These are phyloP conservation scores for Phalaenopsis aphrodite DNA, from an alignment of 106 monocot species.

Conservation along the genomic window DNA sequence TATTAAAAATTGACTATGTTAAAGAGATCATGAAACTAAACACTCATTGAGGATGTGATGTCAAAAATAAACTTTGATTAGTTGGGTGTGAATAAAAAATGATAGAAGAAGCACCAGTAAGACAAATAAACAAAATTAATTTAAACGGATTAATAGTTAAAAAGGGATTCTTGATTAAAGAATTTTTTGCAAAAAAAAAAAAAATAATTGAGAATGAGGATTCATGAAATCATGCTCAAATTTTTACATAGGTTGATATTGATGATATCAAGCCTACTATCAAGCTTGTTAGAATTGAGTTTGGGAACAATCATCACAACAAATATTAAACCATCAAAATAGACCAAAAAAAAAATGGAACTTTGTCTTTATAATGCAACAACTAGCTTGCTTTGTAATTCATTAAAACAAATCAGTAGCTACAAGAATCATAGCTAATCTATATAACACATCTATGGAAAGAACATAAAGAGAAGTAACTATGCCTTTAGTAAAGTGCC, in stretches of 20 bases:
- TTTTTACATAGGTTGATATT: neutral
- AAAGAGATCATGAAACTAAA: no score
- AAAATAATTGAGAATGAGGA: neutral
- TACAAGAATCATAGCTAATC: neutral
- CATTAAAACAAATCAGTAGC: neutral
- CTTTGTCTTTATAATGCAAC: neutral
- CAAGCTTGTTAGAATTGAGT: neutral
- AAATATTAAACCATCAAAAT: neutral
- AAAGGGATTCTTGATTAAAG: neutral
- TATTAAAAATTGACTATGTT: no score
- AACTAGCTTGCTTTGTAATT: neutral
- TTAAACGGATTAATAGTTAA: neutral
- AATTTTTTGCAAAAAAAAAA: neutral
- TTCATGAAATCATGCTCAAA: neutral
- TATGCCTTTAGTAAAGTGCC: neutral
- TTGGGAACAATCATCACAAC: neutral
- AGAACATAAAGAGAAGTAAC: conserved; percentile 1
- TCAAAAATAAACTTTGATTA: no score
- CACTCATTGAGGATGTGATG: no score
- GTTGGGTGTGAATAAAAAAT: neutral
- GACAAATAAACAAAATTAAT: neutral
- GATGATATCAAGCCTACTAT: no score
- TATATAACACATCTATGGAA: neutral
- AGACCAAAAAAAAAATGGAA: neutral
- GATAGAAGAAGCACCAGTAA: neutral